These are phyloP conservation scores for Solanum hybrid DNA, from an alignment of 305 asterid species.

Conservation along the genomic window DNA sequence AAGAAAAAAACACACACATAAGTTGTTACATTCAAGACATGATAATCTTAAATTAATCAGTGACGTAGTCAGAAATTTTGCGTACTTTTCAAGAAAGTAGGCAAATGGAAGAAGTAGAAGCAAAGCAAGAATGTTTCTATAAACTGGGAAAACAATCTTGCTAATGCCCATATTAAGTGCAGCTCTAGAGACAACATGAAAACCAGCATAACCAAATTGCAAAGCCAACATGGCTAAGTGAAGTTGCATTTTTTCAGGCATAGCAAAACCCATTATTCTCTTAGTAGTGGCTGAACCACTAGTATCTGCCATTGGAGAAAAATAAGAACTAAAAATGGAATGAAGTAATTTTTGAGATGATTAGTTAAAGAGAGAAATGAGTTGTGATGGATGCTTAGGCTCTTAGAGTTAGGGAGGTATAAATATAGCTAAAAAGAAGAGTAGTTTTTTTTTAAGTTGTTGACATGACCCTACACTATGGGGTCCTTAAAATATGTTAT, in stretches of 20 bases:
- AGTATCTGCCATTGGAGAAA: constrained; percentile 54
- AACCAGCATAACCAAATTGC: constrained; percentile 97
- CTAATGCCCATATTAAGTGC: constrained; percentile 99
- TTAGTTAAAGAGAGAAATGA: background rate
- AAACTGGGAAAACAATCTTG: constrained; percentile 89
- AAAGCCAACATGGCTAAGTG: constrained; percentile 80
- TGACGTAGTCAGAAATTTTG: background rate
- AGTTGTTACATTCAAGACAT: background rate
- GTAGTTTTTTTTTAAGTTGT: background rate
- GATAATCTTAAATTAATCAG: background rate
- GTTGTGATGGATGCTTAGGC: background rate
- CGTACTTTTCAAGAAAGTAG: constrained; percentile 89
- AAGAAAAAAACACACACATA: background rate
- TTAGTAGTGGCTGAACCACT: constrained; percentile 26
- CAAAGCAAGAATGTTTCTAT: constrained; percentile 80
- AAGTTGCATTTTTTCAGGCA: constrained; percentile 79
- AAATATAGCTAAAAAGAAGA: constrained; percentile 34
- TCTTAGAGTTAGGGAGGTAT: constrained; percentile 48
- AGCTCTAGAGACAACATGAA: constrained; percentile 81
- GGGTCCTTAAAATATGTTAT: constrained; percentile 19
- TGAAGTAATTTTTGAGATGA: background rate
- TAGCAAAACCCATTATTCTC: constrained; percentile 39
- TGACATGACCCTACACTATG: constrained; percentile 14
- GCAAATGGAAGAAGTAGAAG: constrained; percentile 88
- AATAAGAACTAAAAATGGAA: background rate